Evolutionary conservation across 805 yeast species (phyloP).

Genomic region (Hanseniaspora guilliermondii): DNA sequence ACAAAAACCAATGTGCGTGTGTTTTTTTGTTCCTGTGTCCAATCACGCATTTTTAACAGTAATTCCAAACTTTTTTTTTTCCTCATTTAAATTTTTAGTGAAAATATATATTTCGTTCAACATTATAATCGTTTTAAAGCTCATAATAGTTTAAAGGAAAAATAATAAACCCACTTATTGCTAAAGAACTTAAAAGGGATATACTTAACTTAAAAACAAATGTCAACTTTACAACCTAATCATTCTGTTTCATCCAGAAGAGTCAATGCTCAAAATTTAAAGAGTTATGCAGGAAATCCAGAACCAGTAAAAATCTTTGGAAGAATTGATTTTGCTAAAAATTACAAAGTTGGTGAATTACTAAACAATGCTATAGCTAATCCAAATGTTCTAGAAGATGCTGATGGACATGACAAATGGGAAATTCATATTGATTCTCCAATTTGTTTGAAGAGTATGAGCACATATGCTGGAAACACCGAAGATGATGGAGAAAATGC

Average conservation of each 20-base stretch:
- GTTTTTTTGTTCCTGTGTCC: too few species aligned
- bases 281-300: conserved; percentile 8
- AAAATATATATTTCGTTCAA: too few species aligned
- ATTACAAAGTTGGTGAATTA: conserved; percentile 4
- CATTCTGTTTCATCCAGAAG: conserved; percentile 13
- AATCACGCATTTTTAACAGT: not conserved
- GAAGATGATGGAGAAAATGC: not conserved
- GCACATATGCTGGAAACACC: not conserved
- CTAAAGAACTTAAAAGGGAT: not conserved
- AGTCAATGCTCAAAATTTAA: conserved; percentile 12
- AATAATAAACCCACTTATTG: not conserved
- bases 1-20: too few species aligned
- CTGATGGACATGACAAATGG: conserved; percentile 9
- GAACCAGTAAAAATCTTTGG: conserved; percentile 12
- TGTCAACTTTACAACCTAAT: conserved; percentile 4
- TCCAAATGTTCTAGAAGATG: not conserved
- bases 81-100: not conserved
- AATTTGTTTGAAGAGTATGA: not conserved
- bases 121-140: too few species aligned
- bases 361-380: conserved; percentile 1
- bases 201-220: not conserved
- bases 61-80: not conserved
- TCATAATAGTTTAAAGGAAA: too few species aligned
- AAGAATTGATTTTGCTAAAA: conserved; percentile 12
- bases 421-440: conserved; percentile 11